Evolutionary conservation across 176 grass and related monocot genomes (phyloP).

Genomic region (Avena atlantica): DNA sequence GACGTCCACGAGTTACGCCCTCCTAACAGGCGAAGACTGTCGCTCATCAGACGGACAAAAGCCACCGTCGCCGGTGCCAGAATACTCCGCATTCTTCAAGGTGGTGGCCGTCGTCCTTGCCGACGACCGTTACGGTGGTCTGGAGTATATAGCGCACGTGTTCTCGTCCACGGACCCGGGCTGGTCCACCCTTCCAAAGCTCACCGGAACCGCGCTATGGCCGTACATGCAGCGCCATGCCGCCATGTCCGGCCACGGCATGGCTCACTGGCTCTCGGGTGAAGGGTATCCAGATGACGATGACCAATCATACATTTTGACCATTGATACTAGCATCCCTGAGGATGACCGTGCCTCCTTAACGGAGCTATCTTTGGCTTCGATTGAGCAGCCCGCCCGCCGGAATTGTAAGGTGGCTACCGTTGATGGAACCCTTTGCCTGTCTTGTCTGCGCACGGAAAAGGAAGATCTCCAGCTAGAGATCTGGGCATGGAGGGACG

Average conservation of each 20-base stretch:
- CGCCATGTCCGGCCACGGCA: background rate
- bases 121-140: background rate
- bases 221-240: background rate
- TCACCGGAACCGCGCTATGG: background rate
- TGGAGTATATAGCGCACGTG: background rate
- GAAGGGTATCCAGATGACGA: background rate
- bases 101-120: background rate
- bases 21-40: background rate
- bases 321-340: background rate
- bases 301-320: background rate
- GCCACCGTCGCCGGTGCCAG: background rate
- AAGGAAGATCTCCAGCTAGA: background rate
- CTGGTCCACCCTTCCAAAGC: background rate
- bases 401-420: background rate
- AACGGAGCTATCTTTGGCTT: background rate
- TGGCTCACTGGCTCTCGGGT: background rate
- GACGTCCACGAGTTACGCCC: background rate
- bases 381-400: background rate
- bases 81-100: background rate
- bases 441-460: background rate
- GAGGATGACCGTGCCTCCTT: background rate
- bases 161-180: background rate
- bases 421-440: background rate
- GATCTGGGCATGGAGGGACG: background rate
- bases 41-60: background rate